Evolutionary conservation across 2,329 filamentous ascomycete species (phyloP).

Genomic region (Botrytis fabae): DNA sequence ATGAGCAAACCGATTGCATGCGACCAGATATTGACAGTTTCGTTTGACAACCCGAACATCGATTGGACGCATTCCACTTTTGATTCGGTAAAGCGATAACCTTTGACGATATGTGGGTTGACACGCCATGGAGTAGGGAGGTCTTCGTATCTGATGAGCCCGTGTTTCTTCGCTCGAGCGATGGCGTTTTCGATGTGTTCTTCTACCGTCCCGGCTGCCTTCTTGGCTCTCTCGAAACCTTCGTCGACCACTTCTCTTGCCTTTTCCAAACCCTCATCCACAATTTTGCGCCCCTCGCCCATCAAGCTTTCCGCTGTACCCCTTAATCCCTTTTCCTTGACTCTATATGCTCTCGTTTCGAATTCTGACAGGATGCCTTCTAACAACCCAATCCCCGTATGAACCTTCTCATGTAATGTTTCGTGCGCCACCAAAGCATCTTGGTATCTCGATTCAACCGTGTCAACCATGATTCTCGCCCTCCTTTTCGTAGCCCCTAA

Average conservation of each 20-base stretch:
- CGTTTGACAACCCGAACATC: conserved; percentile 83
- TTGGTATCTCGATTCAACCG: conserved; percentile 82
- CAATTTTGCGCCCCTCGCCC: conserved; percentile 74
- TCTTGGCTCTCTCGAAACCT: conserved; percentile 77
- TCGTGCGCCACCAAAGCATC: conserved; percentile 82
- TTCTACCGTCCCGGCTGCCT: conserved; percentile 78
- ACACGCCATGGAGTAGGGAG: conserved; percentile 89
- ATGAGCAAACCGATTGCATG: conserved; percentile 87
- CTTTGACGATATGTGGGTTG: conserved; percentile 88
- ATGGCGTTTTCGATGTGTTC: conserved; percentile 83
- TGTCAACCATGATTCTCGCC: conserved; percentile 88
- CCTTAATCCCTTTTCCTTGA: conserved; percentile 74
- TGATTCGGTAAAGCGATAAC: conserved; percentile 91
- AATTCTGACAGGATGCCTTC: conserved; percentile 84
- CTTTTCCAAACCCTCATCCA: conserved; percentile 75
- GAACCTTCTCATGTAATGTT: conserved; percentile 87
- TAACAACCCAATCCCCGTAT: conserved; percentile 81
- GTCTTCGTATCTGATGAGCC: conserved; percentile 85
- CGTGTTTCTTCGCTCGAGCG: conserved; percentile 70
- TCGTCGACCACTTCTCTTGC: conserved; percentile 78
- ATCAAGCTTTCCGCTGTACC: conserved; percentile 71
- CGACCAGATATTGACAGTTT: conserved; percentile 97
- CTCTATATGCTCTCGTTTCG: conserved; percentile 76
- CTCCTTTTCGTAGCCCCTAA: conserved; percentile 82
- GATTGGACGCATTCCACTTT: conserved; percentile 87